These are phyloP conservation scores for Lycium barbarum DNA, from an alignment of 257 asterid genomes.

Conservation along the genomic window DNA sequence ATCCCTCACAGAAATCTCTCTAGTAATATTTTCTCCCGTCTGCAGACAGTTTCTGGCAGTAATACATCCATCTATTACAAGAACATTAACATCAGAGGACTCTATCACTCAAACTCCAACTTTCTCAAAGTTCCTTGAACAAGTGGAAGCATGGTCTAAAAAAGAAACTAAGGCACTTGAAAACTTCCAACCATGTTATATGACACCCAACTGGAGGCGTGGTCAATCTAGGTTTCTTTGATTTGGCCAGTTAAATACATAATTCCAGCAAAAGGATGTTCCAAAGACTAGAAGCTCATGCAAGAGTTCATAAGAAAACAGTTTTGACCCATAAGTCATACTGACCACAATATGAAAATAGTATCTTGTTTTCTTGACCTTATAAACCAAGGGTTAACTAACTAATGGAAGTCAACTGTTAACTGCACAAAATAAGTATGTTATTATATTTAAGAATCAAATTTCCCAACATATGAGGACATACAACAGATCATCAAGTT, in stretches of 20 bases:
- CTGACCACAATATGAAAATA: background rate
- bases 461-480: background rate
- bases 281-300: background rate
- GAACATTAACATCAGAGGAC: background rate
- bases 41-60: background rate
- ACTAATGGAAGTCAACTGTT: background rate
- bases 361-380: constrained; percentile 21
- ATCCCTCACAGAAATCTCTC: background rate
- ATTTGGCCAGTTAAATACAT: background rate
- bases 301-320: background rate
- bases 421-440: background rate
- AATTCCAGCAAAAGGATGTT: background rate
- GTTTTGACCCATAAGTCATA: background rate
- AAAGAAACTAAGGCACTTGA: background rate
- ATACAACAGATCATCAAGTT: background rate
- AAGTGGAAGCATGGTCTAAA: background rate
- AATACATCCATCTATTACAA: background rate
- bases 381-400: background rate
- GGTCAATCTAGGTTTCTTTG: background rate
- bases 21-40: background rate
- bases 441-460: background rate
- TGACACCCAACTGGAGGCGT: background rate
- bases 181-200: background rate
- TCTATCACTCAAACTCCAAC: constrained; percentile 21
- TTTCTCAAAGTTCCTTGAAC: background rate